Evolutionary conservation across 2,329 filamentous ascomycete genomes (phyloP).

Genomic region (Cercospora canescens): DNA sequence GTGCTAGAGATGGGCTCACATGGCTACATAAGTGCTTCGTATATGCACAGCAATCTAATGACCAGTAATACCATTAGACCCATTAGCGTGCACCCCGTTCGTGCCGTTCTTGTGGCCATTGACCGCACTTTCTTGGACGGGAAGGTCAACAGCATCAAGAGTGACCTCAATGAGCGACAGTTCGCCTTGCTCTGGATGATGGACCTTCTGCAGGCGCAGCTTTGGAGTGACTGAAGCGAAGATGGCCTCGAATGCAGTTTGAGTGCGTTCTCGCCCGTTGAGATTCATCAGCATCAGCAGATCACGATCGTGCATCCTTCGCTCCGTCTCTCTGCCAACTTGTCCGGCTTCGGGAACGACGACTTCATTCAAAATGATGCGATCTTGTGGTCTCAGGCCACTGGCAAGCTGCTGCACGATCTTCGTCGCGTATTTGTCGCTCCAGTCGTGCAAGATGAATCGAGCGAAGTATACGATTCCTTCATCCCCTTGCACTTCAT

Average conservation of each 20-base stretch:
- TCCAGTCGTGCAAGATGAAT: constrained; percentile 29
- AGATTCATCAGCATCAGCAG: constrained; percentile 29
- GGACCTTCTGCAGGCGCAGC: constrained; percentile 17
- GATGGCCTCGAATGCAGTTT: constrained; percentile 22
- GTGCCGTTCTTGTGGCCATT: background rate
- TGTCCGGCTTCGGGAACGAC: constrained; percentile 24
- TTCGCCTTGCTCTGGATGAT: constrained; percentile 23
- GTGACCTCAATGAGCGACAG: constrained; percentile 24
- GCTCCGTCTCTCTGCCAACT: constrained; percentile 20
- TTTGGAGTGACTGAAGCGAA: constrained; percentile 21
- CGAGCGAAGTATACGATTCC: constrained; percentile 22
- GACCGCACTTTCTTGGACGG: background rate
- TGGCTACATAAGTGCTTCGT: background rate
- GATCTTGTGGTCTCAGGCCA: constrained; percentile 21
- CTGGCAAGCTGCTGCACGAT: constrained; percentile 23
- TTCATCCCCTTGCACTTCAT: constrained; percentile 9
- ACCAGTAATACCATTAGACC: constrained; percentile 4
- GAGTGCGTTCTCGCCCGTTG: constrained; percentile 26
- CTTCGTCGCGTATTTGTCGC: constrained; percentile 26
- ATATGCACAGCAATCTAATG: background rate
- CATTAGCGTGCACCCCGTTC: background rate
- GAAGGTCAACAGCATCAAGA: constrained; percentile 5
- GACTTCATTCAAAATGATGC: constrained; percentile 26
- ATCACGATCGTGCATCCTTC: constrained; percentile 26
- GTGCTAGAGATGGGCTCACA: background rate